These are phyloP conservation scores for Brassica incana DNA, from an alignment of 345 rosid genomes.

Conservation along the genomic window DNA sequence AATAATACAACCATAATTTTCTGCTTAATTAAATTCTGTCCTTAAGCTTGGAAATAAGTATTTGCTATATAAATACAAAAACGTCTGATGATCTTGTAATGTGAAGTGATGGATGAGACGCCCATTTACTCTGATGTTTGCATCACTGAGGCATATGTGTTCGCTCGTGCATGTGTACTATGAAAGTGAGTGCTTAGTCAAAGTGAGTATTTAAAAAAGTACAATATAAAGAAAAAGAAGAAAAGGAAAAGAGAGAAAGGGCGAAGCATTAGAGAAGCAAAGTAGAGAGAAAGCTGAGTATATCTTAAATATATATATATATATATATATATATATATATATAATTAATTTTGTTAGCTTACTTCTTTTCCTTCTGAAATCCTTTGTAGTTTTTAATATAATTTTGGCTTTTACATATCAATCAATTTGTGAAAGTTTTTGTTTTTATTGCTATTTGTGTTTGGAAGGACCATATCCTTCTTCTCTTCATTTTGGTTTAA, in stretches of 20 bases:
- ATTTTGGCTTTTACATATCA: constrained; percentile 18
- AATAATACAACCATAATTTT: neutral
- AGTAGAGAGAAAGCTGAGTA: neutral
- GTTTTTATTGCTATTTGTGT: constrained; percentile 30
- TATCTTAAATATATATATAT: neutral
- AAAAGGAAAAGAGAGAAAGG: neutral
- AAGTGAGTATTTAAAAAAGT: constrained; percentile 15
- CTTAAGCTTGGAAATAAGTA: neutral
- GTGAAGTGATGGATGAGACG: constrained; percentile 36
- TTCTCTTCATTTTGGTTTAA: constrained; percentile 21
- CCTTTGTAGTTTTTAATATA: neutral
- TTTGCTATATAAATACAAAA: neutral
- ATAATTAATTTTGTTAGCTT: constrained; percentile 16
- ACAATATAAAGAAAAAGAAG: constrained; percentile 1
- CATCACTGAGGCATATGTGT: constrained; percentile 32
- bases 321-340: neutral
- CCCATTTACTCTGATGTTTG: constrained; percentile 25
- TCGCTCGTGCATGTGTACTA: constrained; percentile 41
- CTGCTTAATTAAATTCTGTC: neutral
- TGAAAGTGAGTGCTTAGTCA: constrained; percentile 41
- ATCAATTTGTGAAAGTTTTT: constrained; percentile 33
- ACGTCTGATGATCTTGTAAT: constrained; percentile 20
- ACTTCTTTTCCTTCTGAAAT: neutral
- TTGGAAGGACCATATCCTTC: constrained; percentile 23
- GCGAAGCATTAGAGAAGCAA: constrained; percentile 21